Percentiles rank a stretch among this genome's conserved stretches.
Evolutionary conservation across 2,329 filamentous ascomycete species (phyloP).

Genomic region (Beauveria rudraprayagi): DNA sequence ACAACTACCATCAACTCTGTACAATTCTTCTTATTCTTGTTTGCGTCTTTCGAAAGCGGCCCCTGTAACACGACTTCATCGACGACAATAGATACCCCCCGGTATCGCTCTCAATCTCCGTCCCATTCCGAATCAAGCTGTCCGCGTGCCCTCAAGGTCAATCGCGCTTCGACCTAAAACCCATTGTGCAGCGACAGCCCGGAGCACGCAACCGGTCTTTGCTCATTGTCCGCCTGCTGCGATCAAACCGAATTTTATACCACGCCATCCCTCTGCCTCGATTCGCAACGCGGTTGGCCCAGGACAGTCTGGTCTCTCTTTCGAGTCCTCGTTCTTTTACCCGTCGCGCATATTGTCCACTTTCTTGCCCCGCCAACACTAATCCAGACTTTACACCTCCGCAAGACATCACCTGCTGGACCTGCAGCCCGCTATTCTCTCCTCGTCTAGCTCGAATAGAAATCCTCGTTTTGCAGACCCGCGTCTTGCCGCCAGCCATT

Average conservation of each 20-base stretch:
- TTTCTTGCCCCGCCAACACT: constrained; percentile 8
- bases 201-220: not conserved
- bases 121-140: constrained; percentile 1
- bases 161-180: not conserved
- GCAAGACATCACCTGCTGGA: constrained; percentile 3
- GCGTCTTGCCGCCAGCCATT: constrained; percentile 7
- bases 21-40: not conserved
- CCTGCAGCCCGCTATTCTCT: constrained; percentile 7
- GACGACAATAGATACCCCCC: not conserved
- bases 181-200: not conserved
- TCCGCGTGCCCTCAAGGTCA: constrained; percentile 5
- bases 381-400: constrained; percentile 6
- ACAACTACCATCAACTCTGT: not conserved
- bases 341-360: constrained; percentile 5
- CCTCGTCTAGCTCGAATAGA: not conserved
- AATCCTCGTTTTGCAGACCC: constrained; percentile 5
- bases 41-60: not conserved
- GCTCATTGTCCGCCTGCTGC: not conserved
- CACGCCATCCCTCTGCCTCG: not conserved
- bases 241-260: not conserved
- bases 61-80: not conserved
- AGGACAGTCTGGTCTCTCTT: not conserved
- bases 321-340: not conserved
- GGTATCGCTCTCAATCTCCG: constrained; percentile 6
- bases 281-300: not conserved